Conservation (phyloP, 768 basidiomycete species). For the Tephrocybe rancida region DNA sequence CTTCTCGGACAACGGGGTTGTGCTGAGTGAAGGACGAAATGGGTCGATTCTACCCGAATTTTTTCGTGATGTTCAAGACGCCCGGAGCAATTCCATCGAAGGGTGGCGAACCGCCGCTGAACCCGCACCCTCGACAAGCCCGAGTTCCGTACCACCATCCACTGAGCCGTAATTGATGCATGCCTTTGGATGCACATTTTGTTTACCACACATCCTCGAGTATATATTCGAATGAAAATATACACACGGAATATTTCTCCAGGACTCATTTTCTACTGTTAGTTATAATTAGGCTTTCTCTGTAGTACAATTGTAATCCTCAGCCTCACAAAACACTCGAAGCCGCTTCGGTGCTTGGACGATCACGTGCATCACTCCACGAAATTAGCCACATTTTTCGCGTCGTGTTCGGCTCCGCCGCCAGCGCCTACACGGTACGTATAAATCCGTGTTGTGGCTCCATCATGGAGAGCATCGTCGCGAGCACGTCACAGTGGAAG, state of each 20-base stretch:
- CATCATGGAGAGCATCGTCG: slow-evolving; percentile 17
- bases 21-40: slow-evolving; percentile 80
- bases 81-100: neutral
- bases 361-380: slow-evolving; percentile 2
- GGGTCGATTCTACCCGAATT: slow-evolving; percentile 62
- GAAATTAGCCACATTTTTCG: neutral
- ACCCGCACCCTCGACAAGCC: neutral
- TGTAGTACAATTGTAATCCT: no score
- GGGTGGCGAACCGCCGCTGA: slow-evolving; percentile 3
- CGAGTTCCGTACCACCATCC: neutral
- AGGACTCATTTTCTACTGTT: no score
- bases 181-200: no score
- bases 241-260: no score
- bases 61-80: slow-evolving; percentile 45
- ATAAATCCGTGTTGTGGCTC: neutral
- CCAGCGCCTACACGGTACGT: neutral
- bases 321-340: no score
- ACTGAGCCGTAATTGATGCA: no score
- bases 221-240: no score
- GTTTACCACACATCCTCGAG: no score
- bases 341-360: no score
- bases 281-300: no score
- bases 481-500: slow-evolving; percentile 7
- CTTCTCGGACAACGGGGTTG: slow-evolving; percentile 85
- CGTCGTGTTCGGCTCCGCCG: neutral